These are phyloP conservation scores for Cyclocybe aegerita DNA, from an alignment of 768 basidiomycete species.

Conservation along the genomic window DNA sequence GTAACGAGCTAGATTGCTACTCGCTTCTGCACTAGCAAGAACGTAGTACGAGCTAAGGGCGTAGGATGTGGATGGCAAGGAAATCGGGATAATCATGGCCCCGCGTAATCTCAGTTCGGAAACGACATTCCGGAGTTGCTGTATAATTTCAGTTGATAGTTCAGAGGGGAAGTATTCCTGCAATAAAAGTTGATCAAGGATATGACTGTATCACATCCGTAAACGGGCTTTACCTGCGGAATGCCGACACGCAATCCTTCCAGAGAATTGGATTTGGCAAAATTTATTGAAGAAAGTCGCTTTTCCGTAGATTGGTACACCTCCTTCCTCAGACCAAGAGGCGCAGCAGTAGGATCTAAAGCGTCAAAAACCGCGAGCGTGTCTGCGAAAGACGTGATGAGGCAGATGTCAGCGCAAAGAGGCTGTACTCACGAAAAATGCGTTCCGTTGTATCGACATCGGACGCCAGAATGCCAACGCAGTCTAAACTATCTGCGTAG, in stretches of 20 bases:
- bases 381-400: slow-evolving; percentile 25
- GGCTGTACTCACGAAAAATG: slow-evolving; percentile 62
- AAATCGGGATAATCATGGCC: slow-evolving; percentile 69
- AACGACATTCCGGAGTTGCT: slow-evolving; percentile 47
- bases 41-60: slow-evolving; percentile 95
- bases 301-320: slow-evolving; percentile 15
- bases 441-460: slow-evolving; percentile 45
- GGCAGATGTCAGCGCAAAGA: not conserved
- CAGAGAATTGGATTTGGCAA: slow-evolving; percentile 22
- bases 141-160: slow-evolving; percentile 44
- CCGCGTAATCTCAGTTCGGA: slow-evolving; percentile 44
- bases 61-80: slow-evolving; percentile 63
- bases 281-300: slow-evolving; percentile 11
- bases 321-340: slow-evolving; percentile 30
- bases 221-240: slow-evolving; percentile 53
- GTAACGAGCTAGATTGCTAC: slow-evolving; percentile 87
- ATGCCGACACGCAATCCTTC: slow-evolving; percentile 70
- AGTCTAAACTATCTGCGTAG: slow-evolving; percentile 94
- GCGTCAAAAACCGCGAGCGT: slow-evolving; percentile 57
- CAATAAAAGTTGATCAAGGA: not conserved
- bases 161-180: slow-evolving; percentile 83
- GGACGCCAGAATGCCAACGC: slow-evolving; percentile 79
- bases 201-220: not conserved
- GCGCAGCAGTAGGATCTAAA: slow-evolving; percentile 74
- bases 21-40: slow-evolving; percentile 91